These are phyloP conservation scores for Acanthamoeba castellanii DNA, from an alignment of 208 protist genomes.

Conservation along the genomic window DNA sequence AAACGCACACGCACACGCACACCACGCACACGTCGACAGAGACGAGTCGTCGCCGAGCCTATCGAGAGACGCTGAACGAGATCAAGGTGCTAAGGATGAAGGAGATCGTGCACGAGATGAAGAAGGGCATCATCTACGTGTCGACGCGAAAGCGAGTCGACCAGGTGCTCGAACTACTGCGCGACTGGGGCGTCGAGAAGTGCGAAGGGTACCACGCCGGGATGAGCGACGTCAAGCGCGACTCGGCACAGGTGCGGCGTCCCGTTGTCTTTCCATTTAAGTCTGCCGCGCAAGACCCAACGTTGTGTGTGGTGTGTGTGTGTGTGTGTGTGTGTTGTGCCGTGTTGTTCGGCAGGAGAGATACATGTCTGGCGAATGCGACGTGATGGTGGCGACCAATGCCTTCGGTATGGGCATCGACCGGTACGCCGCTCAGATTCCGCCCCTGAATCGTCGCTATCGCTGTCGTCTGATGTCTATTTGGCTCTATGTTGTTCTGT, in stretches of 20 bases:
- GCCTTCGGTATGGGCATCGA: constrained; percentile 73
- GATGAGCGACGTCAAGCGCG: constrained; percentile 14
- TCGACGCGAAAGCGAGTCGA: constrained; percentile 32
- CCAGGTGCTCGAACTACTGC: neutral
- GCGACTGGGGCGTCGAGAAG: constrained; percentile 16
- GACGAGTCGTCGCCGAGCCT: neutral
- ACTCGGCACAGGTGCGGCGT: neutral
- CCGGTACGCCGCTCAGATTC: neutral
- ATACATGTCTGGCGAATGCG: constrained; percentile 2
- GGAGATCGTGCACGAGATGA: constrained; percentile 54
- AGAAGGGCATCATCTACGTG: constrained; percentile 65
- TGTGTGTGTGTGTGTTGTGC: too few species aligned
- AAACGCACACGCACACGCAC: neutral
- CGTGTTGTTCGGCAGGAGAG: neutral
- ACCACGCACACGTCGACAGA: neutral
- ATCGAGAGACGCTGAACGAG: neutral
- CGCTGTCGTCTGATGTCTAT: neutral
- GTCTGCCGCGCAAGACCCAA: neutral
- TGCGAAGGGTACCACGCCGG: constrained; percentile 59
- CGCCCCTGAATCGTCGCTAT: neutral
- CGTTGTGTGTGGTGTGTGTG: neutral
- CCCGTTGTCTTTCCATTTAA: neutral
- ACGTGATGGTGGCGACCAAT: constrained; percentile 59
- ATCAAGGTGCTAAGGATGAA: constrained; percentile 62
- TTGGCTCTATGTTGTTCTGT: neutral